Evolutionary conservation across 2,329 filamentous ascomycete species (phyloP).

Genomic region (Thyridium curvatum): DNA sequence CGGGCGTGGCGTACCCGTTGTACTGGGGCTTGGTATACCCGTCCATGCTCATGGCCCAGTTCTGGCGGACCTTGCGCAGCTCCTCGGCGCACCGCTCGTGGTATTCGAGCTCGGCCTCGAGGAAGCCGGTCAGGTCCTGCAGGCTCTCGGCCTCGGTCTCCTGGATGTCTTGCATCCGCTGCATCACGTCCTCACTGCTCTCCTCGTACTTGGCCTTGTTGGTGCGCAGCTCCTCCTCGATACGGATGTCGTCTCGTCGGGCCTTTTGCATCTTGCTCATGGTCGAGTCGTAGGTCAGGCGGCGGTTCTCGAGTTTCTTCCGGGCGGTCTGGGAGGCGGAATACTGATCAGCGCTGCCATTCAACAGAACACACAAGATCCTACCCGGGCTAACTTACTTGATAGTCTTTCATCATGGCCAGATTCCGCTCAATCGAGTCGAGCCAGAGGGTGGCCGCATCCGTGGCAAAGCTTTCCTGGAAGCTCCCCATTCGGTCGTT

Average conservation of each 20-base stretch:
- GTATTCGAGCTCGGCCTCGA: slow-evolving; percentile 86
- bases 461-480: slow-evolving; percentile 75
- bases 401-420: slow-evolving; percentile 96
- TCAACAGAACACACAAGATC: neutral
- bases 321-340: slow-evolving; percentile 72
- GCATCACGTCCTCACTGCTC: slow-evolving; percentile 82
- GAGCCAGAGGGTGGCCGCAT: slow-evolving; percentile 78
- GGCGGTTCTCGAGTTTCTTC: slow-evolving; percentile 88
- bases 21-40: slow-evolving; percentile 6
- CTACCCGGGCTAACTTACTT: slow-evolving; percentile 48
- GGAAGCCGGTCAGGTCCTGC: slow-evolving; percentile 69
- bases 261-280: slow-evolving; percentile 87
- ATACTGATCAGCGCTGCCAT: too few relatives aligned
- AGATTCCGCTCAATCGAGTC: slow-evolving; percentile 86
- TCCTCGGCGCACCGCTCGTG: slow-evolving; percentile 88
- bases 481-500: slow-evolving; percentile 83
- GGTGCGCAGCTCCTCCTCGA: slow-evolving; percentile 85
- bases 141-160: slow-evolving; percentile 83
- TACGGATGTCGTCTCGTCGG: slow-evolving; percentile 86
- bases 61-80: slow-evolving; percentile 49
- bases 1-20: slow-evolving; percentile 4
- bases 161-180: slow-evolving; percentile 95
- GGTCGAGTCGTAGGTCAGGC: slow-evolving; percentile 86
- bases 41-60: slow-evolving; percentile 28
- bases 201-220: slow-evolving; percentile 97